A percentile compares a stretch with the other conserved stretches of the same genome.
Evolutionary conservation across 129 eudicot genomes (phyloP).

Genomic region (Scalesia atractyloides): DNA sequence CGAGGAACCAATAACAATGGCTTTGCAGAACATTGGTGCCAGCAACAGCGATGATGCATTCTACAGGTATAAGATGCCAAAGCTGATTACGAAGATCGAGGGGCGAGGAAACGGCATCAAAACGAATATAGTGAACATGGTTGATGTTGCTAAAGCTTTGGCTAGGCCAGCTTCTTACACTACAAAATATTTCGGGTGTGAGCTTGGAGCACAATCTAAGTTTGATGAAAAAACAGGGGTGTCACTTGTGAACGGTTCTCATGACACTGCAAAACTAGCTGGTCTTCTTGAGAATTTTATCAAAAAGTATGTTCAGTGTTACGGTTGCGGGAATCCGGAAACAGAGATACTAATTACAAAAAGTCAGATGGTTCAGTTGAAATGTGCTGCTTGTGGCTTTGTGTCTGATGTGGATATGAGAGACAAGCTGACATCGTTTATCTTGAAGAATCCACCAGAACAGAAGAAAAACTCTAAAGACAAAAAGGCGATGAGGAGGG

Average conservation of each 20-base stretch:
- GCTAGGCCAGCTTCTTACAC: slow-evolving; percentile 69
- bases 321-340: slow-evolving; percentile 72
- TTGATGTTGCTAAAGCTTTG: slow-evolving; percentile 66
- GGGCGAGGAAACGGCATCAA: slow-evolving; percentile 73
- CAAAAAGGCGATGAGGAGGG: slow-evolving; percentile 66
- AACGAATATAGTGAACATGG: slow-evolving; percentile 73
- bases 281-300: slow-evolving; percentile 63
- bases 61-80: slow-evolving; percentile 72
- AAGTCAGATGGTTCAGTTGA: slow-evolving; percentile 53
- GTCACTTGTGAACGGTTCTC: slow-evolving; percentile 59
- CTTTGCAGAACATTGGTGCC: slow-evolving; percentile 70
- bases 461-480: slow-evolving; percentile 54
- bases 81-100: slow-evolving; percentile 59
- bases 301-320: slow-evolving; percentile 67
- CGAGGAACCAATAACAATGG: slow-evolving; percentile 38
- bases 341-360: slow-evolving; percentile 59
- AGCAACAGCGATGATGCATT: slow-evolving; percentile 75
- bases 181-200: slow-evolving; percentile 63
- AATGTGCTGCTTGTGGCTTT: slow-evolving; percentile 74
- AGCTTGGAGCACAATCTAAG: slow-evolving; percentile 73
- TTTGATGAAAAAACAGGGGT: slow-evolving; percentile 64
- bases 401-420: slow-evolving; percentile 73
- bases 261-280: slow-evolving; percentile 60
- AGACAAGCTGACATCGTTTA: slow-evolving; percentile 63
- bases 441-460: slow-evolving; percentile 57